Conservation (phyloP, 768 basidiomycete species). For the Lepiota venenata region DNA sequence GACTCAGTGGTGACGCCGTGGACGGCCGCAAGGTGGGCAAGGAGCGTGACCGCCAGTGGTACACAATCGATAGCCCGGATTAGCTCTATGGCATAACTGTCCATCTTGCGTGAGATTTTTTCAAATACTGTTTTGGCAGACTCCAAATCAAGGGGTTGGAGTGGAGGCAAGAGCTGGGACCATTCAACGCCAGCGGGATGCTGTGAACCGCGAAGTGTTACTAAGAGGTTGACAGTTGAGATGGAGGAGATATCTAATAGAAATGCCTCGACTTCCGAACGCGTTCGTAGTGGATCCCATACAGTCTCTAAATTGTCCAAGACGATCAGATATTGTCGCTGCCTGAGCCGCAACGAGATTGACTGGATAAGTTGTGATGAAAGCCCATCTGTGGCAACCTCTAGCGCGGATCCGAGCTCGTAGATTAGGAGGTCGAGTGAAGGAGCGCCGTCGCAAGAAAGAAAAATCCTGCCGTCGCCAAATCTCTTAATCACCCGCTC, state of each 20-base stretch:
- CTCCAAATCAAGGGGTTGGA: conserved; percentile 23
- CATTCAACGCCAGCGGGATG: conserved; percentile 23
- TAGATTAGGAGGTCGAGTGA: conserved; percentile 20
- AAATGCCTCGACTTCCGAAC: conserved; percentile 22
- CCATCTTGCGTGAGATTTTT: conserved; percentile 20
- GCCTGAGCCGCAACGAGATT: conserved; percentile 14
- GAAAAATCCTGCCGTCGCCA: conserved; percentile 19
- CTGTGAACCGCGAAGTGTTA: conserved; percentile 29
- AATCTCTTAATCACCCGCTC: conserved; percentile 16
- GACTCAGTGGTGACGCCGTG: conserved; percentile 26
- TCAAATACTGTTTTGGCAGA: conserved; percentile 23
- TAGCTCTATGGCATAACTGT: conserved; percentile 21
- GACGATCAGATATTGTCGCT: conserved; percentile 19
- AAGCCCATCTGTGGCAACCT: conserved; percentile 13
- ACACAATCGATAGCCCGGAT: conserved; percentile 28
- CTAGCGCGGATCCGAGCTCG: conserved; percentile 19
- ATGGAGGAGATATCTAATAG: conserved; percentile 20
- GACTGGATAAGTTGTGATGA: conserved; percentile 15
- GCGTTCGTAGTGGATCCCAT: conserved; percentile 24
- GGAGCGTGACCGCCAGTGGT: conserved; percentile 29
- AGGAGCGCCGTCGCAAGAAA: conserved; percentile 27
- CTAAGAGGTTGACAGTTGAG: conserved; percentile 18
- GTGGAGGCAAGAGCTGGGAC: conserved; percentile 21
- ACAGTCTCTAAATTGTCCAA: conserved; percentile 33
- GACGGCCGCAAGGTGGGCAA: conserved; percentile 27